Evolutionary conservation across 2,329 filamentous ascomycete species (phyloP), one percentile per base, ranked within the genome.

Genomic region (Monilinia fructigena): DNA sequence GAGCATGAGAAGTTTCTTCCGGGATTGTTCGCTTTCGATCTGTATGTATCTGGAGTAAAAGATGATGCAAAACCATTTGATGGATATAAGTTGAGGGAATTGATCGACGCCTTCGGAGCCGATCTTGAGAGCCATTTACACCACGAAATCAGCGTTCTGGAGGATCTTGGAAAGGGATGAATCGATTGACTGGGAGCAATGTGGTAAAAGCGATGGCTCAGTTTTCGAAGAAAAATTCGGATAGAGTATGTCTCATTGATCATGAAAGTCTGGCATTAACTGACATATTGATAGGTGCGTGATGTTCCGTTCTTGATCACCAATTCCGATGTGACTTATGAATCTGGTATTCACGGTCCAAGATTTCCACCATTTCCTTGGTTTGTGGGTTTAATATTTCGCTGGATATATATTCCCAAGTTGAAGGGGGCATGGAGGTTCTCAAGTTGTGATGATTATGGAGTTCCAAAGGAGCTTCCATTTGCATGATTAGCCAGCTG

Each of bases 1-100:
- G 78, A 82, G 65, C 80, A 82, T 69, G 71, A 74, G 7, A 69
- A 71, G 0, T 82, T 82, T 67, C 73, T 78, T 18, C 71, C 70
- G 0, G 79, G 79, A 0, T 65, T 82, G 3, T 70, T 73, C 0
- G 66, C 55, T 1, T 79, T 78, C 28, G 70, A 69, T 54, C 68
- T 55, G 5, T 81, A 80, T 70, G 58, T 79, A 12, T 66, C 71
- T 3, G 70, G 67, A 6, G 72, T 77, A 1, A 71, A 74, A 0
- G 65, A 63, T 2, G 77, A 77, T n/a, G 68, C 65, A 23, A 72
- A 75, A 14, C 54, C 72, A 11, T 77, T 77, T 55, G 74, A 77
- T 58, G 78, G 78, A 0, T 55, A 66, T 0, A 75, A 68, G 60
- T 66, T 80, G 7, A 70, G 66, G 16, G 20, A 48, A 23, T 73